Percentiles rank a stretch among this genome's conserved stretches.
Evolutionary conservation across 2,329 filamentous ascomycete species (phyloP).

Genomic region (Tolypocladium tundrense): DNA sequence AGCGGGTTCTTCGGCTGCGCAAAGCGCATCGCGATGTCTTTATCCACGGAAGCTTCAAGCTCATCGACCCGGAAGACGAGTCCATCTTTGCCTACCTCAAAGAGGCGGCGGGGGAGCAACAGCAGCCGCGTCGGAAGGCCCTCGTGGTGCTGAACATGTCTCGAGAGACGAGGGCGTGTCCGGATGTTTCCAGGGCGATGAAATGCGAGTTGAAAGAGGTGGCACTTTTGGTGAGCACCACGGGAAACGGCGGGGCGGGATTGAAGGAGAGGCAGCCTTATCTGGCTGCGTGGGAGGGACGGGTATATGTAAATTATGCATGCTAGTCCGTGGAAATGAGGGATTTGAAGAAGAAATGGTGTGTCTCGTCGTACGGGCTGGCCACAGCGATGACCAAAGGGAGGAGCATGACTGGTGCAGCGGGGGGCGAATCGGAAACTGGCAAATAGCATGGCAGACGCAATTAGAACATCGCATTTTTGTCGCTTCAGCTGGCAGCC

Average conservation of each 20-base stretch:
- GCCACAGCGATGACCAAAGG: background rate
- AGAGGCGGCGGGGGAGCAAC: conserved; percentile 5
- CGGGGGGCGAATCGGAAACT: background rate
- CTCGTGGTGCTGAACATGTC: conserved; percentile 1
- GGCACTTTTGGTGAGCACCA: background rate
- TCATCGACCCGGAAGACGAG: conserved; percentile 39
- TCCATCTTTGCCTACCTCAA: conserved; percentile 47
- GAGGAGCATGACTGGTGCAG: background rate
- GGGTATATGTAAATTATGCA: conserved; percentile 1
- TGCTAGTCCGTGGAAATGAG: background rate
- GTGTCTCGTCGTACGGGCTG: background rate
- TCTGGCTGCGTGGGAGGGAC: background rate
- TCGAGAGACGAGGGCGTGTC: background rate
- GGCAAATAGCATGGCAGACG: background rate
- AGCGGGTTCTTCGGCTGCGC: conserved; percentile 37
- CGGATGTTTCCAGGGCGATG: background rate
- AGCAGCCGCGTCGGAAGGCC: background rate
- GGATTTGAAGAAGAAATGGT: background rate
- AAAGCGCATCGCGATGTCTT: conserved; percentile 49
- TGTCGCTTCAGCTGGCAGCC: background rate
- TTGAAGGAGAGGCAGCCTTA: background rate
- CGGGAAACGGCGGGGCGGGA: background rate
- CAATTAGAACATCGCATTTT: background rate
- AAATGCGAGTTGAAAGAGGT: background rate
- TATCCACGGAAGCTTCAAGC: conserved; percentile 49